These are phyloP conservation scores for Salinomyces thailandicus DNA, from an alignment of 2,329 filamentous ascomycete genomes.

Conservation along the genomic window DNA sequence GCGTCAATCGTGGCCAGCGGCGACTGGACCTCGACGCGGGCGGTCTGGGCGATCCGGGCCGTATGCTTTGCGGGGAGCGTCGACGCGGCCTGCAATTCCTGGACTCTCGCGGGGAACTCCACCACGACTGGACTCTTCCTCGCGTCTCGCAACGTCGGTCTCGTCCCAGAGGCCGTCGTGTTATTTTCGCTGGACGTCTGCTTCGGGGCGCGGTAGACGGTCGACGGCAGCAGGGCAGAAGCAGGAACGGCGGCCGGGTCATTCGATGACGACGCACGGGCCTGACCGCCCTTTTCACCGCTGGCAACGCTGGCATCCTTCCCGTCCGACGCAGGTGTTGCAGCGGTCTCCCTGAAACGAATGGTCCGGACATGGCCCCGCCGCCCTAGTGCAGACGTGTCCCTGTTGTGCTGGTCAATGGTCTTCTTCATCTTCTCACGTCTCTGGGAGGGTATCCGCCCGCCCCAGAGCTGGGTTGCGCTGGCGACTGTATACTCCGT, in stretches of 20 bases:
- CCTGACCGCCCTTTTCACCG: conserved; percentile 1
- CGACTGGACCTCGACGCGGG: background rate
- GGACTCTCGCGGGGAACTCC: background rate
- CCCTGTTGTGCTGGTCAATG: background rate
- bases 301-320: background rate
- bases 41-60: background rate
- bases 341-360: background rate
- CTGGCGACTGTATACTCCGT: conserved; percentile 1
- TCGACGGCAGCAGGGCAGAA: too few species aligned
- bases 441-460: background rate
- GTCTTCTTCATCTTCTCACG: too few species aligned
- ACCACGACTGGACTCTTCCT: background rate
- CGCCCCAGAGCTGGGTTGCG: background rate
- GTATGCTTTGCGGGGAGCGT: background rate
- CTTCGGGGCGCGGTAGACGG: too few species aligned
- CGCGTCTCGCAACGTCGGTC: background rate
- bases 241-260: too few species aligned
- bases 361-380: background rate
- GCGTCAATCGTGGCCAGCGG: background rate
- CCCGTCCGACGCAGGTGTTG: background rate
- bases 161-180: background rate
- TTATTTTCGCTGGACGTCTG: too few species aligned
- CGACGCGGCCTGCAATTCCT: background rate
- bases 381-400: background rate
- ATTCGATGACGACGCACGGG: conserved; percentile 1